Conservation (phyloP, 2,329 filamentous ascomycete genomes). For the Hyphodiscus sp. region DNA sequence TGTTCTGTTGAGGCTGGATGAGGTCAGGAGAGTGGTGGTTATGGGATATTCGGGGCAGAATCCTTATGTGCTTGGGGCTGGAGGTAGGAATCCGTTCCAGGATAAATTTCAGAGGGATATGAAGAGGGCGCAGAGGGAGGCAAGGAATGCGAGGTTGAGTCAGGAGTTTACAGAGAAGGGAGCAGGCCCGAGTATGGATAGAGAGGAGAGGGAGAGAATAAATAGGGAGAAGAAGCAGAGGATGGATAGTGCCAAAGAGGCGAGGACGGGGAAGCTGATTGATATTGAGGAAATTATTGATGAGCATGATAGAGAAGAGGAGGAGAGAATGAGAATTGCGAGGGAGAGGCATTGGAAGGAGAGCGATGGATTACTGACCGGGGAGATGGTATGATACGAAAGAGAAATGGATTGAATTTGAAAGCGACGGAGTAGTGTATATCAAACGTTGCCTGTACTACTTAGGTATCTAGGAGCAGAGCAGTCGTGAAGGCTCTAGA, state of each 20-base stretch:
- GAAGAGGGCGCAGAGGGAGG: neutral
- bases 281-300: constrained; percentile 15
- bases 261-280: neutral
- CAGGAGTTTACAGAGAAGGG: neutral
- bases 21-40: constrained; percentile 20
- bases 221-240: constrained; percentile 2
- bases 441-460: neutral
- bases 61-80: constrained; percentile 17
- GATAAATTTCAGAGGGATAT: constrained; percentile 11
- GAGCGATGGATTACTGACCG: constrained; percentile 2
- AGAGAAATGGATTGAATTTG: neutral
- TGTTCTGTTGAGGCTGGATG: constrained; percentile 16
- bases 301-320: constrained; percentile 9
- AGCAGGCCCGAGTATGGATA: neutral
- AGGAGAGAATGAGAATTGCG: constrained; percentile 7
- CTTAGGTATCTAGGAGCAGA: neutral
- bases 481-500: neutral
- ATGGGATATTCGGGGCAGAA: constrained; percentile 25
- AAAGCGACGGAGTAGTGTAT: neutral
- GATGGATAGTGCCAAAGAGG: constrained; percentile 1
- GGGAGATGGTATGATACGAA: constrained; percentile 1
- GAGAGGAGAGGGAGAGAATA: constrained; percentile 6
- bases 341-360: constrained; percentile 4
- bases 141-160: neutral
- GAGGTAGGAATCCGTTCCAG: constrained; percentile 15